Evolutionary conservation across 2,329 filamentous ascomycete species (phyloP), one percentile per base, ranked within the genome.

Genomic region (Fusarium subglutinans): DNA sequence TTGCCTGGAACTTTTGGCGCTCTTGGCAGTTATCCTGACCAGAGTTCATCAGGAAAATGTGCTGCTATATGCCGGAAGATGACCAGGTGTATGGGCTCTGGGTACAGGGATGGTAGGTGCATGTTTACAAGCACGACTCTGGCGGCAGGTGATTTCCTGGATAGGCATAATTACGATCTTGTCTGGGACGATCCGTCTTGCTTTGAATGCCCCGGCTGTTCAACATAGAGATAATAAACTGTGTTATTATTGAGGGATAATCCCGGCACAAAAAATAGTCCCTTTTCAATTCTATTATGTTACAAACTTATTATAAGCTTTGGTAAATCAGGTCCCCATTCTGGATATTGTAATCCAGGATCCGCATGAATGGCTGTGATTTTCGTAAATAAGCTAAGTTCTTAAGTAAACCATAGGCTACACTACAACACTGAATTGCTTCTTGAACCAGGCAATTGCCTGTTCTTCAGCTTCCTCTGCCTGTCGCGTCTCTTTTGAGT

Each of bases 241-340:
- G 6, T 8, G 4, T 26, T 18, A 9, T 8, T 20, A 20, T 26
- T 5, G 7, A 12, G 7, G 7, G 17, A 7, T 5, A 45, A 20
- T 26, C 14, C 8, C 15, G 3, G 2, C 6, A 12, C 8, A 6
- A 2, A 26, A 1, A 8, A 18, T 18, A 0, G 12, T 8, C 10
- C 8, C 15, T 12, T 6, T 3, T 24, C 5, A 24, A 5, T 44
- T 24, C 24, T 24, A 24, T 24, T 24, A 4, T 24, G 24, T 24
- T 24, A 24, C 24, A 24, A 24, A 24, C 24, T 24, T 24, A 24
- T 24, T 24, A 4, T 24, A 24, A 24, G 24, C 6, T 13, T 4
- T 18, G 4, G 10, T 18, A 7, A 44, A 44, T 15, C 5, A 18
- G 5, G 0, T 44, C 1, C 13, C 10, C 11, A 18, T 24, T n/a